These are phyloP conservation scores for Stagonosporopsis tanaceti DNA, from an alignment of 2,329 filamentous ascomycete genomes.

Conservation along the genomic window DNA sequence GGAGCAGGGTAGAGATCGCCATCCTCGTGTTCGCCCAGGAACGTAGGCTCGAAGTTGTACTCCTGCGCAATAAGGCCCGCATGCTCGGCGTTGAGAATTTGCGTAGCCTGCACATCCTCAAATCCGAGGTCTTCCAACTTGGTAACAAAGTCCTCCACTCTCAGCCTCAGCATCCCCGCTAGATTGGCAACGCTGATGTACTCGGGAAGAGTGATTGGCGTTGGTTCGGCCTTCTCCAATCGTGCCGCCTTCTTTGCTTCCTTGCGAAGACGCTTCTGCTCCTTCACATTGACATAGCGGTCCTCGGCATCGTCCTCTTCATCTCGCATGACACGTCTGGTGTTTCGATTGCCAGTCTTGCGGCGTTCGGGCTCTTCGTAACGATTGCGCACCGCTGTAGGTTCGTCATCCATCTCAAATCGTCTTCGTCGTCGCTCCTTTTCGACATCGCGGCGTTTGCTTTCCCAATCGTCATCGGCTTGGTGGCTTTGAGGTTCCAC, in stretches of 20 bases:
- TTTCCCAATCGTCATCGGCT: conserved; percentile 24
- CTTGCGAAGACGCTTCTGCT: conserved; percentile 44
- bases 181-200: conserved; percentile 90
- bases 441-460: conserved; percentile 28
- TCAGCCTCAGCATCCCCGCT: conserved; percentile 76
- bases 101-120: conserved; percentile 81
- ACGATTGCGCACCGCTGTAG: conserved; percentile 32
- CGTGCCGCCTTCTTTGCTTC: conserved; percentile 48
- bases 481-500: conserved; percentile 21
- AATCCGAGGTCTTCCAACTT: conserved; percentile 91
- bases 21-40: conserved; percentile 68
- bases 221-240: conserved; percentile 38
- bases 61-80: conserved; percentile 90
- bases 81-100: conserved; percentile 88
- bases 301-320: conserved; percentile 39
- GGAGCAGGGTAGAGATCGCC: conserved; percentile 74
- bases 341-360: conserved; percentile 19
- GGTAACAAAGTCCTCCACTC: conserved; percentile 72
- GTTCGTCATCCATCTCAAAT: conserved; percentile 37
- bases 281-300: conserved; percentile 32
- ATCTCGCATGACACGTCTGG: conserved; percentile 34
- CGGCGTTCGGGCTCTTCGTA: conserved; percentile 45
- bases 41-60: conserved; percentile 87
- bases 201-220: conserved; percentile 78
- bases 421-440: conserved; percentile 35